phyloP scores from a whole-genome alignment of 2,329 filamentous ascomycete genomes.

The Colletotrichum magnum region DNA sequence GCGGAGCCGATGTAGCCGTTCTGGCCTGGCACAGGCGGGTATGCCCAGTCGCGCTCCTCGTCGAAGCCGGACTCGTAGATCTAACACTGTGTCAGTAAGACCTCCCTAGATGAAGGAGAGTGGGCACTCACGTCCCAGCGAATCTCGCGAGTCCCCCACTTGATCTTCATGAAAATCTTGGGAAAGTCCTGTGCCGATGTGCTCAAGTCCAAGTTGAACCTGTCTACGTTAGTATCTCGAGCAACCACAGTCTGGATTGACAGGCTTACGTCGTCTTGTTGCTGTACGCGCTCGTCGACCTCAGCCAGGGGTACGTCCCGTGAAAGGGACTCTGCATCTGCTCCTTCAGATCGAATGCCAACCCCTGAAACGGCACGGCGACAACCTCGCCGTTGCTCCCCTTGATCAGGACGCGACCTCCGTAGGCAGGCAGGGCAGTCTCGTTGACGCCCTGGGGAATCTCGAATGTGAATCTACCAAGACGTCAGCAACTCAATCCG shows the following conservation, averaged over 20 bases:
- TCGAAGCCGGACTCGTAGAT: slow-evolving; percentile 56
- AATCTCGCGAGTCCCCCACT: slow-evolving; percentile 44
- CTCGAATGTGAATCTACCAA: slow-evolving; percentile 42
- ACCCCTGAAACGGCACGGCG: slow-evolving; percentile 46
- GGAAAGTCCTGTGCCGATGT: slow-evolving; percentile 40
- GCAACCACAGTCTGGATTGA: too few species aligned
- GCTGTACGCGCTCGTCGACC: slow-evolving; percentile 19
- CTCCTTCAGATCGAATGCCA: slow-evolving; percentile 34
- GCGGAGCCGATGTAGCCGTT: slow-evolving; percentile 59
- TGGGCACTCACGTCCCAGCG: slow-evolving; percentile 42
- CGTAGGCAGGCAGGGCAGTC: slow-evolving; percentile 49
- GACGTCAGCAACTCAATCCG: not conserved
- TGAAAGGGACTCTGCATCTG: slow-evolving; percentile 37
- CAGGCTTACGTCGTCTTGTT: slow-evolving; percentile 35
- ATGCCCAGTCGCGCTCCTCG: slow-evolving; percentile 57
- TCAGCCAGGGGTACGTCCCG: slow-evolving; percentile 35
- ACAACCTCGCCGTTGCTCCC: slow-evolving; percentile 50
- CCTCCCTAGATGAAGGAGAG: accelerated
- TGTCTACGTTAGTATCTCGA: not conserved
- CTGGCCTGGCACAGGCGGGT: slow-evolving; percentile 55
- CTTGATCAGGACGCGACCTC: slow-evolving; percentile 50
- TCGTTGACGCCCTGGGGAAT: slow-evolving; percentile 47
- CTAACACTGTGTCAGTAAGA: slow-evolving; percentile 8
- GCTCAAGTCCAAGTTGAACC: slow-evolving; percentile 37
- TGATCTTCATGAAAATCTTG: slow-evolving; percentile 40